These are phyloP conservation scores for Bidens hawaiensis DNA, from an alignment of 140 eudicot species.

Conservation along the genomic window DNA sequence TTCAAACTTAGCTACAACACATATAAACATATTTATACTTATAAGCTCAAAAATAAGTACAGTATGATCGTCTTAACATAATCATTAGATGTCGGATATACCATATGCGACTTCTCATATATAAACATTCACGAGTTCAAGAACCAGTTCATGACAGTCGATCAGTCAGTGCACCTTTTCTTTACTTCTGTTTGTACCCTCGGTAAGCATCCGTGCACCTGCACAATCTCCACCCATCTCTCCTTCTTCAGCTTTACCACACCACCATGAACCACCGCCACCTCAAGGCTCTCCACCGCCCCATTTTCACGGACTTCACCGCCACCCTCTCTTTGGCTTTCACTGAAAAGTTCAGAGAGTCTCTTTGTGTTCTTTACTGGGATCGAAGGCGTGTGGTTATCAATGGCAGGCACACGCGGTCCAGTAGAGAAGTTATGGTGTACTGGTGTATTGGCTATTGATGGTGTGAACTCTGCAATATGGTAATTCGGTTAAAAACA, in stretches of 20 bases:
- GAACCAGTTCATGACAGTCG: neutral
- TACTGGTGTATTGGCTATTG: conserved; percentile 72
- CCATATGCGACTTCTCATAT: neutral
- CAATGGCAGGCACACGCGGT: conserved; percentile 5
- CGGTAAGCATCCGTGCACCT: conserved; percentile 35
- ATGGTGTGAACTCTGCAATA: conserved; percentile 72
- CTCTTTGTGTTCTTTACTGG: conserved; percentile 39
- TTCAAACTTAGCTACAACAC: neutral
- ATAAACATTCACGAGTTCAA: conserved; percentile 19
- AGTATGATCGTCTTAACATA: neutral
- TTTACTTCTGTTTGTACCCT: conserved; percentile 22
- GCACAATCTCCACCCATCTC: conserved; percentile 35
- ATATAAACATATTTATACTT: neutral
- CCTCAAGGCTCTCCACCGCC: conserved; percentile 21
- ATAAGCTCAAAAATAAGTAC: neutral
- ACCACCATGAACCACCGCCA: conserved; percentile 13
- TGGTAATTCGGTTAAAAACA: neutral
- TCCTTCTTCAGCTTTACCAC: conserved; percentile 25
- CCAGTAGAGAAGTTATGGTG: conserved; percentile 41
- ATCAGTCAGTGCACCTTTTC: conserved; percentile 7
- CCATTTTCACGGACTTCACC: conserved; percentile 18
- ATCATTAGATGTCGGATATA: neutral
- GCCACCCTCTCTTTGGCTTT: conserved; percentile 38
- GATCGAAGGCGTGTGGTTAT: conserved; percentile 8
- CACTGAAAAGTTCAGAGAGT: conserved; percentile 59